Percentiles rank a stretch among this genome's conserved stretches.
phyloP scores from a whole-genome alignment of 1,284 basidiomycete species.

The Ceraceosorus guamensis region DNA sequence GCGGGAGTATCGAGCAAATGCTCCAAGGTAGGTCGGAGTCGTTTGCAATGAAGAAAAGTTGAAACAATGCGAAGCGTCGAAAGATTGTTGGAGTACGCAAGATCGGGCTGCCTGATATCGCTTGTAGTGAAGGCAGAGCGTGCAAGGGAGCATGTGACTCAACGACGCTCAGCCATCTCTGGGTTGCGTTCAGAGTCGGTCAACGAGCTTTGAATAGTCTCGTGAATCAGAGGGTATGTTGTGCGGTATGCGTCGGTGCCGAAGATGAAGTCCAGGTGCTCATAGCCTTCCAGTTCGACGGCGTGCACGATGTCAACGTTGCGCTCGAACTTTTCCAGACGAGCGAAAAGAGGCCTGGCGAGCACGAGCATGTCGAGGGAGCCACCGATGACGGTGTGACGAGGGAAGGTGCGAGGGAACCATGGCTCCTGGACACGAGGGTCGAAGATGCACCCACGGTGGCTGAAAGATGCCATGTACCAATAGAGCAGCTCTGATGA shows the following conservation, averaged over 20 bases:
- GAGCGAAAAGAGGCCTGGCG: slow-evolving; percentile 42
- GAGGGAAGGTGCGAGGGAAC: slow-evolving; percentile 44
- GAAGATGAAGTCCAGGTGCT: slow-evolving; percentile 45
- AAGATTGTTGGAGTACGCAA: no score
- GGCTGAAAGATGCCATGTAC: slow-evolving; percentile 44
- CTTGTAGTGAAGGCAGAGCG: no score
- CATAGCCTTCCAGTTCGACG: slow-evolving; percentile 44
- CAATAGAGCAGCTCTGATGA: slow-evolving; percentile 46
- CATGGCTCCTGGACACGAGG: slow-evolving; percentile 40
- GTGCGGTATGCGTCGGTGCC: slow-evolving; percentile 41
- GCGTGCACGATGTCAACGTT: slow-evolving; percentile 46
- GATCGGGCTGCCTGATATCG: no score
- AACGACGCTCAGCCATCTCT: slow-evolving; percentile 11
- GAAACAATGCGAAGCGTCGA: no score
- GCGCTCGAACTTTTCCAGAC: slow-evolving; percentile 36
- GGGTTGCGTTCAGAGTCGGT: slow-evolving; percentile 7
- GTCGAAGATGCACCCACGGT: slow-evolving; percentile 48
- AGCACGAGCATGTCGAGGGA: slow-evolving; percentile 43
- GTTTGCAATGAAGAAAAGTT: no score
- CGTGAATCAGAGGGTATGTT: slow-evolving; percentile 43
- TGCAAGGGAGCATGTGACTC: background rate
- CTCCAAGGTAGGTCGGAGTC: no score
- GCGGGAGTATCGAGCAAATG: no score
- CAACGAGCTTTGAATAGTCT: slow-evolving; percentile 29
- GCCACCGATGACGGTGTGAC: slow-evolving; percentile 44